Percentiles rank a stretch among this genome's conserved stretches.
Conservation (phyloP, 108 stramenopile genomes). For the Conticribra guillardii region DNA sequence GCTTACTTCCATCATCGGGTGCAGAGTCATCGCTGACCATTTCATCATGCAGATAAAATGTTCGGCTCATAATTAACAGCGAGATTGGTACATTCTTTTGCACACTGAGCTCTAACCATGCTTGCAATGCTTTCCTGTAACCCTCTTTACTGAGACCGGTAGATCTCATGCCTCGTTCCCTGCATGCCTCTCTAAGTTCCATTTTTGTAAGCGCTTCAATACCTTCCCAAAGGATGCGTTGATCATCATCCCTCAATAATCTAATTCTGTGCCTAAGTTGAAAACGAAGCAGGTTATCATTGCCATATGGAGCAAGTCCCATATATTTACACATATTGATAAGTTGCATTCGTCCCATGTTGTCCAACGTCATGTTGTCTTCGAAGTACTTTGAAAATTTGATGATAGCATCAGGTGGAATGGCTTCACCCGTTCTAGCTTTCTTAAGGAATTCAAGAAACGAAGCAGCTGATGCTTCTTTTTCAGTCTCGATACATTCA, state of each 20-base stretch:
- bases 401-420: slow-evolving; percentile 87
- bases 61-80: slow-evolving; percentile 95
- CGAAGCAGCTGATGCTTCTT: slow-evolving; percentile 69
- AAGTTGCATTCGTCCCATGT: slow-evolving; percentile 96
- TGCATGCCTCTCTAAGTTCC: slow-evolving; percentile 97
- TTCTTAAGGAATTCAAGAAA: slow-evolving; percentile 93
- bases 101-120: slow-evolving; percentile 97
- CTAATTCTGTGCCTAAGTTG: slow-evolving; percentile 93
- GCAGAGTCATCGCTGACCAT: slow-evolving; percentile 29
- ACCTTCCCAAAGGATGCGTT: slow-evolving; percentile 98
- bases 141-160: slow-evolving; percentile 92
- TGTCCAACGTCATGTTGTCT: slow-evolving; percentile 98
- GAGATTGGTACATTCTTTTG: slow-evolving; percentile 95
- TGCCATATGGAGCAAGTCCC: slow-evolving; percentile 94
- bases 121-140: slow-evolving; percentile 84
- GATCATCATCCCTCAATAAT: slow-evolving; percentile 92
- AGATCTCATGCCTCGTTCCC: slow-evolving; percentile 97
- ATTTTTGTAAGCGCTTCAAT: slow-evolving; percentile 94
- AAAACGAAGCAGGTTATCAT: slow-evolving; percentile 92
- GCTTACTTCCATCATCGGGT: slow-evolving; percentile 45
- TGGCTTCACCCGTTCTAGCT: slow-evolving; percentile 87
- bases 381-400: slow-evolving; percentile 87
- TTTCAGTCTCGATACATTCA: slow-evolving; percentile 59
- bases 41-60: slow-evolving; percentile 91
- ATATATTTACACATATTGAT: slow-evolving; percentile 97